phyloP scores from a whole-genome alignment of 805 yeast genomes.

The Candida maltosa region DNA sequence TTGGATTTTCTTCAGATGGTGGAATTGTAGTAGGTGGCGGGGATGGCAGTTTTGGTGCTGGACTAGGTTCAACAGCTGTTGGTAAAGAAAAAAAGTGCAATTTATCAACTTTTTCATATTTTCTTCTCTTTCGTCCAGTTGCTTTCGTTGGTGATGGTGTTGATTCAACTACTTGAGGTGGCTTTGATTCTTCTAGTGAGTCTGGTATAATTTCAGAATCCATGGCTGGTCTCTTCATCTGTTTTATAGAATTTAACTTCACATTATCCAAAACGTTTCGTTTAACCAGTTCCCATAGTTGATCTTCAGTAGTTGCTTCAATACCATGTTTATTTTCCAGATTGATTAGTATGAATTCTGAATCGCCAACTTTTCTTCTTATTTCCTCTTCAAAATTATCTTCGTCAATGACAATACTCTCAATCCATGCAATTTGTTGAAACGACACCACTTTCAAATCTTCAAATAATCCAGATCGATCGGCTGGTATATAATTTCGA shows the following conservation, averaged over 20 bases:
- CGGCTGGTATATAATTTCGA: constrained; percentile 8
- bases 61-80: too few relatives aligned
- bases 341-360: constrained; percentile 1
- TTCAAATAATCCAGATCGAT: constrained; percentile 14
- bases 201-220: too few relatives aligned
- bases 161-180: constrained; percentile 1
- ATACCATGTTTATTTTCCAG: not conserved
- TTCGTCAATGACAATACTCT: not conserved
- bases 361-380: not conserved
- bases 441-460: constrained; percentile 9
- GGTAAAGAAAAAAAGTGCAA: constrained; percentile 35
- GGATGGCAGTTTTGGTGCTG: too few relatives aligned
- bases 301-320: not conserved
- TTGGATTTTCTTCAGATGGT: too few relatives aligned
- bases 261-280: constrained; percentile 1
- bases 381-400: not conserved
- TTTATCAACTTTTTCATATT: constrained; percentile 27
- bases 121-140: constrained; percentile 25
- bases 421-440: constrained; percentile 3
- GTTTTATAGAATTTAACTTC: constrained; percentile 2
- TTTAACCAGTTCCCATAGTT: not conserved
- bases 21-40: not conserved
- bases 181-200: constrained; percentile 4
- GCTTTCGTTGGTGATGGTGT: constrained; percentile 4
- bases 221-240: constrained; percentile 4